phyloP scores from a whole-genome alignment of 2,329 filamentous ascomycete species.

The Fusarium lyarnte region DNA sequence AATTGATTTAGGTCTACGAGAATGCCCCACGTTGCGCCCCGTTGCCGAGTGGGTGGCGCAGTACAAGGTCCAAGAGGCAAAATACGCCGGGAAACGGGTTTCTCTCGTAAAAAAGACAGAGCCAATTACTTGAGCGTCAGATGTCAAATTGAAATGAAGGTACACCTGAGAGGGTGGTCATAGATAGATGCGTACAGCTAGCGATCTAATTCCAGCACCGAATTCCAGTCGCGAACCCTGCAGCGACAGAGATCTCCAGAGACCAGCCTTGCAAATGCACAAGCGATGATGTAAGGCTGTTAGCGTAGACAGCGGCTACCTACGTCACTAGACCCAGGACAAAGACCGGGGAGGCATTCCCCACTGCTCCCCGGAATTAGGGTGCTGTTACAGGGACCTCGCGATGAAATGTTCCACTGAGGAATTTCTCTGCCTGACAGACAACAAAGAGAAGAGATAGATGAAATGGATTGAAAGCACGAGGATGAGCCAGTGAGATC shows the following conservation, averaged over 20 bases:
- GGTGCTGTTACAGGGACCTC: slow-evolving; percentile 1
- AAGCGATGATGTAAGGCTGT: slow-evolving; percentile 37
- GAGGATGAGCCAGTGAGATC: slow-evolving; percentile 12
- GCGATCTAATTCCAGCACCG: background rate
- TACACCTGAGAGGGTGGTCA: background rate
- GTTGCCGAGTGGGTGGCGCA: slow-evolving; percentile 38
- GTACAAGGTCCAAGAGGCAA: slow-evolving; percentile 8
- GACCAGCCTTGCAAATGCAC: slow-evolving; percentile 27
- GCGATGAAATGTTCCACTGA: background rate
- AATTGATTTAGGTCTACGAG: background rate
- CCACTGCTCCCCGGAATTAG: slow-evolving; percentile 29
- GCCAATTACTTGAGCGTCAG: background rate
- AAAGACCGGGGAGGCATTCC: slow-evolving; percentile 10
- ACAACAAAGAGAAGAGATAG: background rate
- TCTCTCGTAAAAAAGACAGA: background rate
- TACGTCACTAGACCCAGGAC: slow-evolving; percentile 31
- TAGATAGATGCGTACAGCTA: background rate
- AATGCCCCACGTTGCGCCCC: slow-evolving; percentile 34
- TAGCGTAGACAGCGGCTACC: slow-evolving; percentile 28
- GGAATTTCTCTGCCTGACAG: background rate
- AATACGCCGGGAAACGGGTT: slow-evolving; percentile 3
- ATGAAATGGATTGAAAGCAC: background rate
- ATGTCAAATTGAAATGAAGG: background rate
- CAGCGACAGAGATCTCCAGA: background rate
- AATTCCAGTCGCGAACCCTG: slow-evolving; percentile 10